A percentile compares a stretch with the other conserved stretches of the same genome.
Evolutionary conservation across 768 basidiomycete species (phyloP).

Genomic region (Termitomyces sp.): DNA sequence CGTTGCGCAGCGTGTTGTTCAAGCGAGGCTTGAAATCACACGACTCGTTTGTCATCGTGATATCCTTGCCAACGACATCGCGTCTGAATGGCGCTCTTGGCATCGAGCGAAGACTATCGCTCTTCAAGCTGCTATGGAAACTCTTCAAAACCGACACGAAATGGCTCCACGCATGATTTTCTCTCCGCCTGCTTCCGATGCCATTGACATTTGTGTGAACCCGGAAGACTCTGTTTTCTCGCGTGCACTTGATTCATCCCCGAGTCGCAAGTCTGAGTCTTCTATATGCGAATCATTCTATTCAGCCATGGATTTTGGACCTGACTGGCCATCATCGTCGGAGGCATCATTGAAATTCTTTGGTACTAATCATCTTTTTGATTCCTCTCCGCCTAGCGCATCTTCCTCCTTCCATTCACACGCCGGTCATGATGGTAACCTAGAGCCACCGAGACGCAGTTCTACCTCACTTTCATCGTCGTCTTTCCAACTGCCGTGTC

Average conservation of each 20-base stretch:
- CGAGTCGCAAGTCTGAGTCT: conserved; percentile 34
- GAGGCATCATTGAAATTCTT: conserved; percentile 29
- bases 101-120: conserved; percentile 64
- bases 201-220: neutral
- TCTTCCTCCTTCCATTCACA: conserved; percentile 26
- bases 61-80: conserved; percentile 71
- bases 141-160: conserved; percentile 41
- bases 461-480: conserved; percentile 1
- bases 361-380: conserved; percentile 22
- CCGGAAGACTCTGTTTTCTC: conserved; percentile 1
- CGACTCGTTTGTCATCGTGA: conserved; percentile 71
- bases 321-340: conserved; percentile 42
- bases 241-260: conserved; percentile 15
- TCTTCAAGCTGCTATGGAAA: conserved; percentile 64
- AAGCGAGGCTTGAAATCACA: conserved; percentile 65
- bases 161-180: conserved; percentile 31
- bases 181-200: conserved; percentile 23
- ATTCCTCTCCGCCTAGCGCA: conserved; percentile 29
- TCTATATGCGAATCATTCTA: conserved; percentile 58
- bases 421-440: conserved; percentile 15
- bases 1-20: conserved; percentile 59
- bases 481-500: conserved; percentile 7
- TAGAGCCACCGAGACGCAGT: conserved; percentile 2
- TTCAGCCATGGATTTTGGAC: conserved; percentile 55
- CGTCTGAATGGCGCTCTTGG: conserved; percentile 63